Percentiles rank a stretch among this genome's conserved stretches.
phyloP scores from a whole-genome alignment of 257 asterid species.

The Solanum chilense region DNA sequence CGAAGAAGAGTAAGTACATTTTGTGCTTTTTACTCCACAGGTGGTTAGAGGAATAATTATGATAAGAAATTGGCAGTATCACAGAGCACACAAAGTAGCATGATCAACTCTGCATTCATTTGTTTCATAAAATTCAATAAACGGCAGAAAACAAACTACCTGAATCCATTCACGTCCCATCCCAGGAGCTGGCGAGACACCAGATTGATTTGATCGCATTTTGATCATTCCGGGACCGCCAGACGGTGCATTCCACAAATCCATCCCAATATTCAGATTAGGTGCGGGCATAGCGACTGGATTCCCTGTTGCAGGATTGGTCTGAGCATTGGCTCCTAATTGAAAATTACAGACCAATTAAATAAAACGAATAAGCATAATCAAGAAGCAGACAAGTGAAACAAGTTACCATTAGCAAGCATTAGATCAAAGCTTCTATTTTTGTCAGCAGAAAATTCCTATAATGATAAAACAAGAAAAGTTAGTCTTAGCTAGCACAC shows the following conservation, averaged over 20 bases:
- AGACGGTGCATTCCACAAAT: slow-evolving; percentile 73
- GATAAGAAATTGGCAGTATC: neutral
- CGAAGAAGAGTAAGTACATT: neutral
- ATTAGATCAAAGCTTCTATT: slow-evolving; percentile 88
- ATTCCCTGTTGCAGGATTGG: slow-evolving; percentile 54
- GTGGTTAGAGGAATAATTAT: neutral
- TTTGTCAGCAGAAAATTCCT: slow-evolving; percentile 65
- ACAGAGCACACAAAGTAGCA: neutral
- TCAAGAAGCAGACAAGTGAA: neutral
- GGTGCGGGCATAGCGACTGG: slow-evolving; percentile 64
- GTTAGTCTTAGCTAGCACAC: neutral
- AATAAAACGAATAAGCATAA: neutral
- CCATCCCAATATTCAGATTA: slow-evolving; percentile 90
- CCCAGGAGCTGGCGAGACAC: slow-evolving; percentile 22
- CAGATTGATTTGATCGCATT: slow-evolving; percentile 44
- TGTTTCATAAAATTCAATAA: neutral
- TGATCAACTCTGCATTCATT: neutral
- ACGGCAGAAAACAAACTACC: slow-evolving; percentile 17
- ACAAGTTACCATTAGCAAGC: slow-evolving; percentile 79
- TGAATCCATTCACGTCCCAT: slow-evolving; percentile 60
- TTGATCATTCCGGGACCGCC: slow-evolving; percentile 66
- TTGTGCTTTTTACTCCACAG: neutral
- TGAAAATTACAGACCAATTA: neutral
- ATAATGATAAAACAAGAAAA: slow-evolving; percentile 1
- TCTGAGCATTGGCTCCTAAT: slow-evolving; percentile 15